Percentiles rank a stretch among this genome's conserved stretches.
These are phyloP conservation scores for Tricholoma flavovirens DNA, from an alignment of 768 basidiomycete genomes.

Conservation along the genomic window DNA sequence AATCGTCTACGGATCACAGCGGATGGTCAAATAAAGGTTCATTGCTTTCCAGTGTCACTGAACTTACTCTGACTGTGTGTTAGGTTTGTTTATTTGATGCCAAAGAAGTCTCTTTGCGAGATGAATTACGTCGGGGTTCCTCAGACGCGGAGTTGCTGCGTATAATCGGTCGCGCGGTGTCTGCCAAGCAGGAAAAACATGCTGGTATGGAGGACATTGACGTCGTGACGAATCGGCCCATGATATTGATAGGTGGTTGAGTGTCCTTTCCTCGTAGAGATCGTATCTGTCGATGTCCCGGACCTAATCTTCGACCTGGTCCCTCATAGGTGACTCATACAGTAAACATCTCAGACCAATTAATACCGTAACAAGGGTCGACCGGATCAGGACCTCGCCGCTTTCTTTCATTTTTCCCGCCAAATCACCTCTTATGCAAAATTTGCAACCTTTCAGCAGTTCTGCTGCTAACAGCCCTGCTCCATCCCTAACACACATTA, in stretches of 20 bases:
- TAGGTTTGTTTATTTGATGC: constrained; percentile 88
- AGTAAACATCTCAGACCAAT: background rate
- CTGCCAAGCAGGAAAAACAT: constrained; percentile 74
- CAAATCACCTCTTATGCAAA: background rate
- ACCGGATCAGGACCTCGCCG: background rate
- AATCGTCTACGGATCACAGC: constrained; percentile 83
- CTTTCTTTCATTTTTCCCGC: background rate
- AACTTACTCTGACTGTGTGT: background rate
- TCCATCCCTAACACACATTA: constrained; percentile 62
- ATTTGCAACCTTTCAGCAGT: constrained; percentile 11
- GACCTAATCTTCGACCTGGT: constrained; percentile 10
- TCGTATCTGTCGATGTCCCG: constrained; percentile 12
- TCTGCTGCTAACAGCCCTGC: constrained; percentile 21
- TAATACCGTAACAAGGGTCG: background rate
- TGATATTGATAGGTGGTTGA: constrained; percentile 95
- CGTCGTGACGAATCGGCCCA: constrained; percentile 72
- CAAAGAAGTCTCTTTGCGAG: constrained; percentile 76
- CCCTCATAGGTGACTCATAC: constrained; percentile 10
- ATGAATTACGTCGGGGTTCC: constrained; percentile 61
- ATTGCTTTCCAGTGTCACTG: background rate
- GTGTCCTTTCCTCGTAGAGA: constrained; percentile 31
- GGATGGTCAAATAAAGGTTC: constrained; percentile 84
- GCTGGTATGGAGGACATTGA: constrained; percentile 81
- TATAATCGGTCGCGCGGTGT: constrained; percentile 60
- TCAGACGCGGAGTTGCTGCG: constrained; percentile 56